phyloP scores from a whole-genome alignment of 805 yeast genomes.

The Nematodospora valgi region DNA sequence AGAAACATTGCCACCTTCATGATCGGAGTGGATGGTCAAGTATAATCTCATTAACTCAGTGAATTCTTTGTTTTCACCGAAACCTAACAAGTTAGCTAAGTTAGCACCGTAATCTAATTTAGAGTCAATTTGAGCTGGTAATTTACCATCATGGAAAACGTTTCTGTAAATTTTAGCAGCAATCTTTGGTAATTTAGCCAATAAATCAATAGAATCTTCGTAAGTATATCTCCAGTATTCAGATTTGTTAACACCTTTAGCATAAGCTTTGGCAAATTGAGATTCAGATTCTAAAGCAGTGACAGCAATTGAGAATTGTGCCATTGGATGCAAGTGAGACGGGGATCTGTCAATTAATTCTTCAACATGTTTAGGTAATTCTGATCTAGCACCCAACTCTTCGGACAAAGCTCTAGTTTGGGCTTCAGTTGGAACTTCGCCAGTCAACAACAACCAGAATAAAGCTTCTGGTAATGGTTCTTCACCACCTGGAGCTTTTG shows the following conservation, averaged over 20 bases:
- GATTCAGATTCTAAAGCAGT: slow-evolving; percentile 72
- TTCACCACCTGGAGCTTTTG: slow-evolving; percentile 53
- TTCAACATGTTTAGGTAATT: slow-evolving; percentile 61
- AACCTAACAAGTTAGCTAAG: slow-evolving; percentile 63
- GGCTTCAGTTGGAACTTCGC: slow-evolving; percentile 60
- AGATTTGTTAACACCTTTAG: slow-evolving; percentile 61
- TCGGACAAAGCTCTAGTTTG: slow-evolving; percentile 55
- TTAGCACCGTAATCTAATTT: slow-evolving; percentile 70
- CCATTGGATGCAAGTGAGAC: slow-evolving; percentile 74
- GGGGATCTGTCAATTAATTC: slow-evolving; percentile 64
- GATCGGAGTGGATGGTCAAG: slow-evolving; percentile 75
- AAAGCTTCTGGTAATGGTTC: slow-evolving; percentile 75
- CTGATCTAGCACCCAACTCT: slow-evolving; percentile 63
- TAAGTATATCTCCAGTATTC: slow-evolving; percentile 74
- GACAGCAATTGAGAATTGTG: slow-evolving; percentile 74
- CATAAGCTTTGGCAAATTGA: slow-evolving; percentile 68
- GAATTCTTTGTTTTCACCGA: slow-evolving; percentile 53
- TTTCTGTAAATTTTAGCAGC: slow-evolving; percentile 76
- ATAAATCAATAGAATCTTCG: slow-evolving; percentile 67
- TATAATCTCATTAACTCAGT: slow-evolving; percentile 69
- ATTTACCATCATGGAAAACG: slow-evolving; percentile 52
- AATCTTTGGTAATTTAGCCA: slow-evolving; percentile 70
- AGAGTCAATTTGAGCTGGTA: slow-evolving; percentile 48
- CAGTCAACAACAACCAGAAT: slow-evolving; percentile 77
- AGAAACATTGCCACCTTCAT: slow-evolving; percentile 82